Conservation (phyloP, 2,329 filamentous ascomycete genomes). For the Curvularia eragrostidis region DNA sequence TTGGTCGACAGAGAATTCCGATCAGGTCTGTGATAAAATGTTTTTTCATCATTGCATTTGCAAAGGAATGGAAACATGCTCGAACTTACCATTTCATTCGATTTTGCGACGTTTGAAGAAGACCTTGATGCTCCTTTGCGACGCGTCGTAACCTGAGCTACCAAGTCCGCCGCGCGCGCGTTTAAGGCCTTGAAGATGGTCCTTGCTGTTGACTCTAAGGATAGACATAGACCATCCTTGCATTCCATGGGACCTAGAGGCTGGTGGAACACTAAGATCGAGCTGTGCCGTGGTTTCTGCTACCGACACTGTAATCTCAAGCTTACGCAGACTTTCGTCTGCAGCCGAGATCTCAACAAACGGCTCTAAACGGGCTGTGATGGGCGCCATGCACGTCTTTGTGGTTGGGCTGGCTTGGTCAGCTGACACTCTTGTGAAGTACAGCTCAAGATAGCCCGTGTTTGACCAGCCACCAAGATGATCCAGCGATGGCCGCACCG, state of each 20-base stretch:
- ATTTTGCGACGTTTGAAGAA: slow-evolving; percentile 73
- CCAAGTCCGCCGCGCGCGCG: slow-evolving; percentile 84
- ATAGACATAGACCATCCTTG: slow-evolving; percentile 60
- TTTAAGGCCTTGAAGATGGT: slow-evolving; percentile 76
- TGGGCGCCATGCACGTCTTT: not conserved
- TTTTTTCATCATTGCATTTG: slow-evolving; percentile 60
- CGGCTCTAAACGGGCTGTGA: not conserved
- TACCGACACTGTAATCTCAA: not conserved
- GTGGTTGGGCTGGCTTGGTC: not conserved
- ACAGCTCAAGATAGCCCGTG: slow-evolving; percentile 66
- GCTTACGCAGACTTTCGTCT: slow-evolving; percentile 4
- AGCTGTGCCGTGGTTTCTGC: not conserved
- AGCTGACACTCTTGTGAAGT: slow-evolving; percentile 30
- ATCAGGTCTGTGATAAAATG: slow-evolving; percentile 83
- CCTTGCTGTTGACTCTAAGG: slow-evolving; percentile 69
- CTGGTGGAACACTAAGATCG: not conserved
- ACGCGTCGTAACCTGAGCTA: slow-evolving; percentile 75
- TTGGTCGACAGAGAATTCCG: slow-evolving; percentile 74
- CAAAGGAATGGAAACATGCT: slow-evolving; percentile 16
- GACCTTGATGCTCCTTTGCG: slow-evolving; percentile 75
- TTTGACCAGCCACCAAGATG: slow-evolving; percentile 69
- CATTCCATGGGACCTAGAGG: slow-evolving; percentile 21
- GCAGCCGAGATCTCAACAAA: slow-evolving; percentile 5
- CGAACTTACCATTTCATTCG: slow-evolving; percentile 44
- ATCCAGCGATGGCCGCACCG: slow-evolving; percentile 54